Percentiles rank a stretch among this genome's conserved stretches.
Evolutionary conservation across 257 asterid species (phyloP).

Genomic region (Salvia rosmarinus): DNA sequence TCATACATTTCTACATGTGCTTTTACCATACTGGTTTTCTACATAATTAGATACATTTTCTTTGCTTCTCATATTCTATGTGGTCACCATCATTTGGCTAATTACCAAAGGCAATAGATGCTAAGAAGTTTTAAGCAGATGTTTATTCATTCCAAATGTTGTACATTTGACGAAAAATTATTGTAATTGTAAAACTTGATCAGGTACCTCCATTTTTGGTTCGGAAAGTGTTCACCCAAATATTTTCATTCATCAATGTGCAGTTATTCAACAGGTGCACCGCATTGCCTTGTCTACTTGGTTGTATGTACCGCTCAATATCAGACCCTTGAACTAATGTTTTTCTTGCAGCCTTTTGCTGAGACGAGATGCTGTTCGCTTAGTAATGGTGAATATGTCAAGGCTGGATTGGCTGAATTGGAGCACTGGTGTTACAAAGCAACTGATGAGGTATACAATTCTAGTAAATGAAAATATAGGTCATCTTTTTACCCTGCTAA

Average conservation of each 20-base stretch:
- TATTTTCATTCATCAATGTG: conserved; percentile 93
- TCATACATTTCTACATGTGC: no score
- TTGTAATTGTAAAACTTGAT: conserved; percentile 34
- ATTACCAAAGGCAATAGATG: background rate
- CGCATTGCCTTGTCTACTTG: conserved; percentile 26
- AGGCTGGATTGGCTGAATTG: conserved; percentile 97
- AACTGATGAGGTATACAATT: conserved; percentile 77
- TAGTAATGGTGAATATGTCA: conserved; percentile 97
- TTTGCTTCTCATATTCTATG: no score
- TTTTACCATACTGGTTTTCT: no score
- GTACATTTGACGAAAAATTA: conserved; percentile 12
- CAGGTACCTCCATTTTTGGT: conserved; percentile 99
- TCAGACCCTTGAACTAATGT: conserved; percentile 19
- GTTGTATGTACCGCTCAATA: conserved; percentile 13
- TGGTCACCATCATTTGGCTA: background rate
- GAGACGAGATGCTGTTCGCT: conserved; percentile 99
- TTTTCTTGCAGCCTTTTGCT: conserved; percentile 71
- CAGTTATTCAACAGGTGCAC: conserved; percentile 93
- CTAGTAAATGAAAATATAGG: background rate
- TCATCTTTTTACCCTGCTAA: conserved; percentile 27
- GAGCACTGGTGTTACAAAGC: conserved; percentile 99
- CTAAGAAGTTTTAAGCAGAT: conserved; percentile 10
- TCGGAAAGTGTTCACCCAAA: conserved; percentile 89
- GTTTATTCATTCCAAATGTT: conserved; percentile 19
- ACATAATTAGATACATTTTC: no score